Conservation (phyloP, 2,329 filamentous ascomycete species). For the Talaromyces amestolkiae region DNA sequence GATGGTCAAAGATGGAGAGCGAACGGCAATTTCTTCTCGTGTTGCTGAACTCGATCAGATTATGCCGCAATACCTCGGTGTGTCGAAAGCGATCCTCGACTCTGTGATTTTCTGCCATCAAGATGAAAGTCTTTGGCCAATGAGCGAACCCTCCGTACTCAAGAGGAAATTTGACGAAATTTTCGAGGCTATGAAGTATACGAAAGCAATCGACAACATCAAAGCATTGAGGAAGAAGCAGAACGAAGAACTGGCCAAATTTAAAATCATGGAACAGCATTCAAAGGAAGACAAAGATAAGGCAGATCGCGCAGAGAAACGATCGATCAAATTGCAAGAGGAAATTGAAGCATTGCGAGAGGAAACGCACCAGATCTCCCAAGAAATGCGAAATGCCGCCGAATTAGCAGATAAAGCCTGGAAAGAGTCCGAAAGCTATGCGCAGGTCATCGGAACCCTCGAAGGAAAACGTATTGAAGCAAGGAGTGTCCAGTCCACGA, state of each 20-base stretch:
- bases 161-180: slow-evolving; percentile 98
- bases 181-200: slow-evolving; percentile 95
- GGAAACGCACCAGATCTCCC: slow-evolving; percentile 60
- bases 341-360: slow-evolving; percentile 58
- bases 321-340: slow-evolving; percentile 61
- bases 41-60: slow-evolving; percentile 78
- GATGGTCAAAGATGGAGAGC: slow-evolving; percentile 76
- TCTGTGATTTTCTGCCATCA: slow-evolving; percentile 98
- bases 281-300: slow-evolving; percentile 82
- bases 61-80: slow-evolving; percentile 82
- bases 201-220: slow-evolving; percentile 94
- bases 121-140: slow-evolving; percentile 94
- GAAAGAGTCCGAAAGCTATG: slow-evolving; percentile 69
- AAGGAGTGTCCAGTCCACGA: slow-evolving; percentile 65
- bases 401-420: slow-evolving; percentile 64
- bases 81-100: slow-evolving; percentile 85
- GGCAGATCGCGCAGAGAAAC: slow-evolving; percentile 68
- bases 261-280: slow-evolving; percentile 72
- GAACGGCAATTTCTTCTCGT: slow-evolving; percentile 72
- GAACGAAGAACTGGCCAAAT: slow-evolving; percentile 68
- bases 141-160: slow-evolving; percentile 79
- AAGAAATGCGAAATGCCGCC: slow-evolving; percentile 44
- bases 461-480: slow-evolving; percentile 74
- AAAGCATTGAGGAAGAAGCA: slow-evolving; percentile 82
- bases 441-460: slow-evolving; percentile 71